A percentile compares a stretch with the other conserved stretches of the same genome.
phyloP scores from a whole-genome alignment of 352 stramenopile genomes.

The Phytophthora tentaculata region DNA sequence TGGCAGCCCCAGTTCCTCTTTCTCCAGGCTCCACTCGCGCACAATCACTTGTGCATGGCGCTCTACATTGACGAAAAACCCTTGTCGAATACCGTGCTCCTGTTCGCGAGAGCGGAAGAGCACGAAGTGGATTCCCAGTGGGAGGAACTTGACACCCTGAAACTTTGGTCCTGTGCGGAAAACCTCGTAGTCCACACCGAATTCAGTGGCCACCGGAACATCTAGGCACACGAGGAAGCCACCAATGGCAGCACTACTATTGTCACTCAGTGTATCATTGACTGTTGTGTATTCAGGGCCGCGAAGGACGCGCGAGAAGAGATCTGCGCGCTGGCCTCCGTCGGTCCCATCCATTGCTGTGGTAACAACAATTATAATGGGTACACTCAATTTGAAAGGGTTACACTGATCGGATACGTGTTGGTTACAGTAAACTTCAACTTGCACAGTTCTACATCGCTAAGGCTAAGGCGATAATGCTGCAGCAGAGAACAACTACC shows the following conservation, averaged over 20 bases:
- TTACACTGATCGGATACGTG: conserved; percentile 25
- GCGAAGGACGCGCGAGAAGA: conserved; percentile 52
- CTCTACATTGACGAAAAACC: conserved; percentile 80
- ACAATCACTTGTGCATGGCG: conserved; percentile 69
- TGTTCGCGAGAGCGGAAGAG: conserved; percentile 81
- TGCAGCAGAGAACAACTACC: conserved; percentile 14
- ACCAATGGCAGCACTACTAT: conserved; percentile 34
- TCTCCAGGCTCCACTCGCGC: conserved; percentile 77
- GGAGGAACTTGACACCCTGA: conserved; percentile 87
- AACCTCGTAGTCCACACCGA: conserved; percentile 88
- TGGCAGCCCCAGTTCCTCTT: conserved; percentile 73
- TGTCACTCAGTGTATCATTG: not conserved
- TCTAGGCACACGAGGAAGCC: conserved; percentile 87
- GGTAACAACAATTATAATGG: conserved; percentile 14
- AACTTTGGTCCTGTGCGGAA: conserved; percentile 84
- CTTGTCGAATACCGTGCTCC: conserved; percentile 82
- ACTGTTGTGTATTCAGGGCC: conserved; percentile 10
- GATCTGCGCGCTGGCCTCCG: conserved; percentile 28
- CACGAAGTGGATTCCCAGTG: conserved; percentile 82
- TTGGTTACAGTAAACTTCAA: conserved; percentile 24
- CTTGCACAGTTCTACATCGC: conserved; percentile 14
- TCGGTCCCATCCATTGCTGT: conserved; percentile 35
- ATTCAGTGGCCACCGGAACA: conserved; percentile 78
- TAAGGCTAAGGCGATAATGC: conserved; percentile 13
- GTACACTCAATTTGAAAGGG: conserved; percentile 13